Evolutionary conservation across 2,329 filamentous ascomycete species (phyloP).

Genomic region (Curvularia verruculosa): DNA sequence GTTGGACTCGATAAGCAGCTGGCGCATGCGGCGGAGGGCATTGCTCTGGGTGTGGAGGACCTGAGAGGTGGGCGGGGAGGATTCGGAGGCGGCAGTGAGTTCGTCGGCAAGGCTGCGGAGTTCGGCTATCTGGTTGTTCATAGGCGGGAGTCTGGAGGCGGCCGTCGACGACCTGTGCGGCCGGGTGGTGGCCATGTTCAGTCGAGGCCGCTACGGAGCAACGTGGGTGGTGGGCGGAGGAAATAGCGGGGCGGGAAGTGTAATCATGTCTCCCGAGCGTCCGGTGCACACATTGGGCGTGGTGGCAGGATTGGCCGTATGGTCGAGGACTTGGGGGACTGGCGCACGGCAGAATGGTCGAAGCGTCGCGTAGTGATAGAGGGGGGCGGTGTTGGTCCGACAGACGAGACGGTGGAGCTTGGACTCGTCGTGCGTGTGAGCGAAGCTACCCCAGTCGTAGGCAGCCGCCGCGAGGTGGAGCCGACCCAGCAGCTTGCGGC

Average conservation of each 20-base stretch:
- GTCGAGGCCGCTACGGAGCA: conserved; percentile 36
- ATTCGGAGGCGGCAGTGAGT: conserved; percentile 41
- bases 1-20: conserved; percentile 63
- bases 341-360: conserved; percentile 5
- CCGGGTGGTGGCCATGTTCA: conserved; percentile 46
- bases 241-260: conserved; percentile 25
- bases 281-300: conserved; percentile 15
- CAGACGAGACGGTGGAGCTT: conserved; percentile 1
- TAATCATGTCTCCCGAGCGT: conserved; percentile 38
- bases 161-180: conserved; percentile 49
- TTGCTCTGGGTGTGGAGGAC: conserved; percentile 52
- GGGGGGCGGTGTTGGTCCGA: conserved; percentile 6
- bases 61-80: conserved; percentile 35
- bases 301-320: background rate
- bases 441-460: conserved; percentile 11
- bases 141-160: conserved; percentile 54
- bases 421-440: conserved; percentile 9
- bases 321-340: background rate
- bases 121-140: conserved; percentile 59
- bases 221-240: conserved; percentile 24
- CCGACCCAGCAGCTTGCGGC: conserved; percentile 1
- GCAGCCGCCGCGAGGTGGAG: conserved; percentile 21
- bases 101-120: conserved; percentile 47
- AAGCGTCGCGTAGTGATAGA: conserved; percentile 6
- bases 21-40: conserved; percentile 69